Conservation (phyloP, 371 early-diverging fungal species). For the Mucor saturninus region DNA sequence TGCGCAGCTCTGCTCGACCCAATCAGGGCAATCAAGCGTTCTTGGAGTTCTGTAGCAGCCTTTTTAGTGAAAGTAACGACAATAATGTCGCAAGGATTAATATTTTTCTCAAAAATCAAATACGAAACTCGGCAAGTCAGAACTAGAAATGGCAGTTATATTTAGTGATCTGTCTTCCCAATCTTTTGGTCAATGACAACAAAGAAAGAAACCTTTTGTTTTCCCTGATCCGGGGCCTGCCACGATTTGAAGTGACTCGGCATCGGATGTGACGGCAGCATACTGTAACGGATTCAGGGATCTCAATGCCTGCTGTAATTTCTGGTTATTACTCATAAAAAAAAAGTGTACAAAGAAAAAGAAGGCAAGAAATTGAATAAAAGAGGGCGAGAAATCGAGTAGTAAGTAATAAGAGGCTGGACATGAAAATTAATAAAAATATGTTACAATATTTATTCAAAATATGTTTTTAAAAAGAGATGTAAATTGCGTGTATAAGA, state of each 20-base stretch:
- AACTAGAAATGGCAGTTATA: constrained; percentile 24
- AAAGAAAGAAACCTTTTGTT: constrained; percentile 50
- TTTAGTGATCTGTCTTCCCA: not conserved
- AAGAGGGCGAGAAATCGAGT: too few relatives aligned
- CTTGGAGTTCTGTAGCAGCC: constrained; percentile 64
- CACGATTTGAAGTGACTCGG: constrained; percentile 51
- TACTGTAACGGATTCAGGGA: constrained; percentile 36
- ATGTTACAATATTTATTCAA: not conserved
- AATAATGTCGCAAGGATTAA: constrained; percentile 45
- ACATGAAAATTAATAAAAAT: too few relatives aligned
- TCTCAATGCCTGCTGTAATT: constrained; percentile 2
- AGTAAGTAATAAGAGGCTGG: too few relatives aligned
- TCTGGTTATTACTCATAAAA: not conserved
- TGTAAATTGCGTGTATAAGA: not conserved
- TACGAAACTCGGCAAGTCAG: constrained; percentile 49
- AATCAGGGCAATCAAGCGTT: constrained; percentile 39
- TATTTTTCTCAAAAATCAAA: constrained; percentile 39
- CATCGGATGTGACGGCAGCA: constrained; percentile 29
- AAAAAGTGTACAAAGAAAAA: not conserved
- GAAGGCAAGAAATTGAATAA: not conserved
- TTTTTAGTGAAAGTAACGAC: constrained; percentile 74
- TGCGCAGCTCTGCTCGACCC: constrained; percentile 35
- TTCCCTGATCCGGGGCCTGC: constrained; percentile 74
- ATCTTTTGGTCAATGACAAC: not conserved
- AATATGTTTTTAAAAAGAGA: not conserved